Evolutionary conservation across 805 yeast species (phyloP), one percentile per base, ranked within the genome.

Genomic region (Candida adriatica): DNA sequence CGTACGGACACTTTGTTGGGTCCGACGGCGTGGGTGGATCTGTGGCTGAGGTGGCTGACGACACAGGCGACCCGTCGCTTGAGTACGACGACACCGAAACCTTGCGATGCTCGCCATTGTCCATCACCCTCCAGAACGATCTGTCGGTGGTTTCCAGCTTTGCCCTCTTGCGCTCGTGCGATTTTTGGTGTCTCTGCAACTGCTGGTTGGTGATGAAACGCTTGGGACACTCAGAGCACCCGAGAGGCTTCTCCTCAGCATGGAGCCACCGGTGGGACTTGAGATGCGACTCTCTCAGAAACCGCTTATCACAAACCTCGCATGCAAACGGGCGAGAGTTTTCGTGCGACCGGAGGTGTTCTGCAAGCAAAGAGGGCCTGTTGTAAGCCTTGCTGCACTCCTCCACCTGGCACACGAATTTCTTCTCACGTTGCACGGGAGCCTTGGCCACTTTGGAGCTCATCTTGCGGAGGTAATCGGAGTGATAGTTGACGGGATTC

Each of bases 221-320:
- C 49, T 74, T 77, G 5, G 68, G 68, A 46, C 85, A 77, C 0
- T 68, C 46, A 1, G 62, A 48, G 45, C 85, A 77, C 24, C 66
- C 70, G 40, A 59, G 62, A 0, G 83, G 83, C 42, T 75, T 77
- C 5, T 58, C 62, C 14, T 61, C 61, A 6, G 61, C 48, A 48
- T 85, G 95, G 16, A 88, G 80, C 46, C 84, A 62, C 37, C 66
- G 50, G 51, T 86, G 96, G n/a, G 90, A 81, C 29, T 76, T 67
- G 30, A 86, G 62, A 58, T 86, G 92, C 37, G 85, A 85, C 35
- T 77, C 78, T 40, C 94, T 64, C 22, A 74, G 65, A 52, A 83
- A 84, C 13, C 70, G 49, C 39, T 77, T 75, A 4, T 60, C 66
- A 55, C 94, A 84, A 9, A 58, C 56, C 4, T 60, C 54, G 54